A percentile compares a stretch with the other conserved stretches of the same genome.
Conservation (phyloP, 257 asterid species). For the Solanum ossicruentum region DNA sequence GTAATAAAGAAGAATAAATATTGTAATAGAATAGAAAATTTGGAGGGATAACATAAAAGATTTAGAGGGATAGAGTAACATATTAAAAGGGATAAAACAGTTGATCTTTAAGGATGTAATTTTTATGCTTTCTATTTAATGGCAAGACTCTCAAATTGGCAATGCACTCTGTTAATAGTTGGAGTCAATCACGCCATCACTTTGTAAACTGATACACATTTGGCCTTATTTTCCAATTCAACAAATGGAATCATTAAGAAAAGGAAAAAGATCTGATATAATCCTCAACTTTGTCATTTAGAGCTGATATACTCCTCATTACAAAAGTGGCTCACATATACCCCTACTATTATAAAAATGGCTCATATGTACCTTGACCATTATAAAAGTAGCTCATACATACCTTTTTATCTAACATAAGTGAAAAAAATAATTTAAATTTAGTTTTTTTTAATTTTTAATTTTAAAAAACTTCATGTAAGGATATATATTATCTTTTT, state of each 20-base stretch:
- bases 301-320: too few relatives aligned
- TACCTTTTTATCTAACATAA: too few relatives aligned
- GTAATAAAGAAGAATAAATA: background rate
- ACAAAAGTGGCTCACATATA: too few relatives aligned
- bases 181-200: background rate
- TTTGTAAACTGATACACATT: background rate
- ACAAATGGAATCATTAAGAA: background rate
- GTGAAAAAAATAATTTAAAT: too few relatives aligned
- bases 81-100: background rate
- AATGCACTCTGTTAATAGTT: background rate
- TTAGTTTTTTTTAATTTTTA: too few relatives aligned
- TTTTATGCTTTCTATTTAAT: background rate
- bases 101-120: background rate
- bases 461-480: too few relatives aligned
- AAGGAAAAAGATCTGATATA: too few relatives aligned
- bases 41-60: background rate
- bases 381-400: too few relatives aligned
- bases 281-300: too few relatives aligned
- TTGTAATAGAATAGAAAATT: background rate
- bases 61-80: background rate
- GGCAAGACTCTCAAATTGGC: background rate
- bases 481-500: too few relatives aligned
- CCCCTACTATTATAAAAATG: too few relatives aligned
- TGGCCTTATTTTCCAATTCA: background rate
- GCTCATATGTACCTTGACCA: too few relatives aligned